These are phyloP conservation scores for Eucalyptus melliodora DNA, from an alignment of 345 rosid genomes.

Conservation along the genomic window DNA sequence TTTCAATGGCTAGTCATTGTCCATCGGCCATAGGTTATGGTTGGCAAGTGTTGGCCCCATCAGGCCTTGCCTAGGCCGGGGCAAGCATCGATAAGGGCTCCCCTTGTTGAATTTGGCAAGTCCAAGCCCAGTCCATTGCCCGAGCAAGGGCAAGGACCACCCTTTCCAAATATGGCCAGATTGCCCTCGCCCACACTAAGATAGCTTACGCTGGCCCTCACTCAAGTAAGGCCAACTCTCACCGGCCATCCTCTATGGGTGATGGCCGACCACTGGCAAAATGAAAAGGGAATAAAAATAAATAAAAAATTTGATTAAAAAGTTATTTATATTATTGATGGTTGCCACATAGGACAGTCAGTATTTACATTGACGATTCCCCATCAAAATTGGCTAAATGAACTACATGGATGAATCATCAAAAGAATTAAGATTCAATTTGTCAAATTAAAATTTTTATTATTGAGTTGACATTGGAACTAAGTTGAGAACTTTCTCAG, in stretches of 20 bases:
- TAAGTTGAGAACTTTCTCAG: neutral
- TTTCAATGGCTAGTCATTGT: too few species aligned
- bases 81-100: neutral
- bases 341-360: too few species aligned
- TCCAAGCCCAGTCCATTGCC: neutral
- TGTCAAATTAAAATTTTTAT: too few species aligned
- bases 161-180: too few species aligned
- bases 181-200: rapidly evolving
- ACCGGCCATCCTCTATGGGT: neutral
- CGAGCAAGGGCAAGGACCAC: neutral
- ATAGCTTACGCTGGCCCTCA: neutral
- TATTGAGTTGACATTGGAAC: neutral
- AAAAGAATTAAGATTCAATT: too few species aligned
- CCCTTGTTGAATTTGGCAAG: neutral
- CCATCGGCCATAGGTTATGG: neutral
- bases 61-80: rapidly evolving
- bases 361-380: too few species aligned
- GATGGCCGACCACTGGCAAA: neutral
- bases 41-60: neutral
- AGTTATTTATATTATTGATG: too few species aligned
- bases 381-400: neutral
- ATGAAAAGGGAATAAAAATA: too few species aligned
- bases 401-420: too few species aligned
- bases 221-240: too few species aligned
- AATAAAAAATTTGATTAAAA: too few species aligned